Evolutionary conservation across 1,284 basidiomycete genomes (phyloP).

Genomic region (Pseudozyma thailandica): DNA sequence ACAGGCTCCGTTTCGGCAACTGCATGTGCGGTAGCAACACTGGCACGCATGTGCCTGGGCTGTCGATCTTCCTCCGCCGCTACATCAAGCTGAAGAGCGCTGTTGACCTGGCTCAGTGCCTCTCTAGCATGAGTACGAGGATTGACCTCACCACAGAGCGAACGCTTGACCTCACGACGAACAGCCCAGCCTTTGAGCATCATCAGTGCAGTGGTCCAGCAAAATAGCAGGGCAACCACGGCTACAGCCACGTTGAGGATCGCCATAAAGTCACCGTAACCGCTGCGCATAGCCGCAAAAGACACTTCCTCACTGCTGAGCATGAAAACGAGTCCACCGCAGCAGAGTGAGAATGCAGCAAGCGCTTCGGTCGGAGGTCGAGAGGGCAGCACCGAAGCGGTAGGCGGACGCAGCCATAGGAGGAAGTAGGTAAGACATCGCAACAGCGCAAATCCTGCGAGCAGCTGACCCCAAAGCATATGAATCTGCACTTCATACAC

Average conservation of each 20-base stretch:
- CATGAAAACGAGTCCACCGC: slow-evolving; percentile 90
- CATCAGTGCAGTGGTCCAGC: slow-evolving; percentile 56
- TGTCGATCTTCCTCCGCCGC: slow-evolving; percentile 5
- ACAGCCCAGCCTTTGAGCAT: slow-evolving; percentile 63
- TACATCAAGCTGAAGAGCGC: slow-evolving; percentile 19
- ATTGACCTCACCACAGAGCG: neutral
- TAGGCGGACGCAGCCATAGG: slow-evolving; percentile 79
- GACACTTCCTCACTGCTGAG: slow-evolving; percentile 90
- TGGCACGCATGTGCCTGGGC: slow-evolving; percentile 36
- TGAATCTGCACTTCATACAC: slow-evolving; percentile 85
- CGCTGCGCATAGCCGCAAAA: slow-evolving; percentile 88
- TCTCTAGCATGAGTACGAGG: neutral
- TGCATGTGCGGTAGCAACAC: slow-evolving; percentile 3
- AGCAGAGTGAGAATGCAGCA: slow-evolving; percentile 84
- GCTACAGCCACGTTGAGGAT: slow-evolving; percentile 63
- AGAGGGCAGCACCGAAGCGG: slow-evolving; percentile 77
- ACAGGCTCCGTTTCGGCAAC: slow-evolving; percentile 17
- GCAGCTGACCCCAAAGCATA: slow-evolving; percentile 87
- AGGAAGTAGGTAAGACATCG: slow-evolving; percentile 92
- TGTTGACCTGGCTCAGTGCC: neutral
- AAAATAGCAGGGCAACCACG: slow-evolving; percentile 58
- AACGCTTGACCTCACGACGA: slow-evolving; percentile 34
- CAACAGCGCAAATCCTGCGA: slow-evolving; percentile 81
- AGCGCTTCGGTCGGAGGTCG: slow-evolving; percentile 92
- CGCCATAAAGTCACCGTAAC: slow-evolving; percentile 79